Evolutionary conservation across 1,139 yeast genomes (phyloP), one percentile per base, ranked within the genome.

Genomic region (Kazachstania sp.): DNA sequence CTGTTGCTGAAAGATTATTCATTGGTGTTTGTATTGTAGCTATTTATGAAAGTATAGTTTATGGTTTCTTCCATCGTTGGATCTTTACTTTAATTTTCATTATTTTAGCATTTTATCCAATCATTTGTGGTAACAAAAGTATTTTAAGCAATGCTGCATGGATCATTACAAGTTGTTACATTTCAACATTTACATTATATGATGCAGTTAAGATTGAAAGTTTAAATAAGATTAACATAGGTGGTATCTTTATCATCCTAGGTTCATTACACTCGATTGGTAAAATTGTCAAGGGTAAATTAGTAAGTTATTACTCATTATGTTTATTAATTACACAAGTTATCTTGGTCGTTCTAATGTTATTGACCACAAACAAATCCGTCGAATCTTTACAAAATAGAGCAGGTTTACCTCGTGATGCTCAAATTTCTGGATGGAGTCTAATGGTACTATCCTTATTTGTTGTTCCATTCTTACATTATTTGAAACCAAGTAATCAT

Each of bases 201-300:
- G 92, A 90, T 55, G 96, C 95, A 1, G 86, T 88, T 37, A 94
- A 92, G 64, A 76, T 77, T 5, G 98, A 94, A 65, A 75, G 78
- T 56, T 67, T 87, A 46, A 48, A 58, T 2, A 86, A 83, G 61
- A 87, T 92, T 49, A 75, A 83, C 50, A 57, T 72, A n/a, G 92
- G 95, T 2, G 85, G 94, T 11, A 64, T 67, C 0, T 54, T 80
- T 15, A 79, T 92, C 59, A 56, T 79, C 0, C 32, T 71, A 0
- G 68, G 83, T 16, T 78, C 86, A 1, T 44, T 72, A 1, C 52
- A 64, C 32, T 80, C 79, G 0, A 60, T 68, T 39, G 54, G 53
- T 34, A 52, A 55, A 18, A 53, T 73, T 1, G 37, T 40, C 15
- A 40, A 31, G 13, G 49, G 47, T 43, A 46, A 46, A 18, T 26